Base-by-base conservation (phyloP, 805 yeast genomes). In the Spathaspora hagerdaliae region DNA sequence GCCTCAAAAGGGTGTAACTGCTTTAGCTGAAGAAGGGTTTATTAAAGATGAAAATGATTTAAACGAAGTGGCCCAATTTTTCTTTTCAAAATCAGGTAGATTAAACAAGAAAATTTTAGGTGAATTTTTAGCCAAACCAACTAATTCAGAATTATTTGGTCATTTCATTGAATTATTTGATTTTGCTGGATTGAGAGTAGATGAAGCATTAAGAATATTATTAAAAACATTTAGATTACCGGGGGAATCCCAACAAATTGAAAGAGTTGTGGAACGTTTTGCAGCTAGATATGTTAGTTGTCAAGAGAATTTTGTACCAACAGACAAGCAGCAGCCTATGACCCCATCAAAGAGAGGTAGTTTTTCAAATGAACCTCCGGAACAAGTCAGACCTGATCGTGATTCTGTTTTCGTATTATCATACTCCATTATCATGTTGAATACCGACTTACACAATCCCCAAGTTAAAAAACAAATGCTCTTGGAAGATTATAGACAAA, bases 171-270 rank as follows among this genome's bases (percentile, higher is more conserved):
- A 71, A 1, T 63, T 81, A 44, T 85, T 92, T 60, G 92, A 91
- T 46, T 91, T 91, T 60, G 69, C 73, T 33, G 85, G 79, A 14
- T 70, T 86, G 54, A 75, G 99, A 57, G 92, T 95, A 2, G 99
- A 94, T 63, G 97, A 92, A 64, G 97, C 97, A 0, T 71, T 94
- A 43, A 77, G 99, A 57, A 74, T 87, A 45, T 64, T 94, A 48
- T 72, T 95, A 53, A 85, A 87, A 46, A 79, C 86, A 15, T 92
- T 94, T 60, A 79, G 99, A 62, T 74, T 94, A 41, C 98, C 98
- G 1, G 99, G 99, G 48, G 99, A 94, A 66, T 86, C 97, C 0
- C 98, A 90, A 59, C 97, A 89, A 63, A 94, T 94, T 60, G 99
- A 94, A 63, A 77, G 97, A 56, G 80, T 92, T 12, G 85, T 94